Conservation (phyloP, 1,284 basidiomycete species). For the Phlebopus sp. region DNA sequence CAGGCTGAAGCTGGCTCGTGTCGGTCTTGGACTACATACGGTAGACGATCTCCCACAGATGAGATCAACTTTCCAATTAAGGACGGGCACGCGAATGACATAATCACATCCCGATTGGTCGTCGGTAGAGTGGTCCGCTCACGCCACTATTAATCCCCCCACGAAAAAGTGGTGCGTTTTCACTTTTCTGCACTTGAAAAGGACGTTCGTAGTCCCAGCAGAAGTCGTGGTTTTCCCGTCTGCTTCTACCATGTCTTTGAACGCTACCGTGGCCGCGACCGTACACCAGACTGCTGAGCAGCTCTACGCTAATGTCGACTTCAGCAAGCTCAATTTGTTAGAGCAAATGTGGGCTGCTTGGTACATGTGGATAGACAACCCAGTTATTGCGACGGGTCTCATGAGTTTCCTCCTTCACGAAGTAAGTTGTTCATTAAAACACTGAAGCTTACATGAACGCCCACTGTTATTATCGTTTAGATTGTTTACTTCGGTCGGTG, state of each 20-base stretch:
- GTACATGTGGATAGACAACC: conserved; percentile 88
- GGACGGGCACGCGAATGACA: background rate
- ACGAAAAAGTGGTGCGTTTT: conserved; percentile 7
- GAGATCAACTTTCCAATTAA: background rate
- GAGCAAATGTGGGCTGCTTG: conserved; percentile 81
- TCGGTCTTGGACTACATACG: background rate
- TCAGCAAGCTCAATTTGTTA: conserved; percentile 66
- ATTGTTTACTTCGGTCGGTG: conserved; percentile 96
- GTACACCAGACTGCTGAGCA: conserved; percentile 29
- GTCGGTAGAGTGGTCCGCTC: conserved; percentile 1
- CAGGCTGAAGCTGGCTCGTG: background rate
- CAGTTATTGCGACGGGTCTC: conserved; percentile 90
- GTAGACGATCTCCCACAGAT: background rate
- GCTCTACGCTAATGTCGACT: conserved; percentile 61
- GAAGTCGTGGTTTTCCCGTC: background rate
- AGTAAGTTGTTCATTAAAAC: conserved; percentile 45
- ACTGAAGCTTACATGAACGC: conserved; percentile 1
- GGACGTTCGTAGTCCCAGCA: background rate
- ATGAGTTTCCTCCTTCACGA: conserved; percentile 95
- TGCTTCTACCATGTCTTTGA: conserved; percentile 27
- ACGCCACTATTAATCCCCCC: conserved; percentile 5
- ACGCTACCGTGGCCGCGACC: conserved; percentile 32
- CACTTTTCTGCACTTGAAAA: background rate
- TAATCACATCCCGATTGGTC: conserved; percentile 1
- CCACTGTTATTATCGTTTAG: conserved; percentile 39